A percentile compares a stretch with the other conserved stretches of the same genome.
These are phyloP conservation scores for Graphilbum fragrans DNA, from an alignment of 2,329 filamentous ascomycete genomes.

Conservation along the genomic window DNA sequence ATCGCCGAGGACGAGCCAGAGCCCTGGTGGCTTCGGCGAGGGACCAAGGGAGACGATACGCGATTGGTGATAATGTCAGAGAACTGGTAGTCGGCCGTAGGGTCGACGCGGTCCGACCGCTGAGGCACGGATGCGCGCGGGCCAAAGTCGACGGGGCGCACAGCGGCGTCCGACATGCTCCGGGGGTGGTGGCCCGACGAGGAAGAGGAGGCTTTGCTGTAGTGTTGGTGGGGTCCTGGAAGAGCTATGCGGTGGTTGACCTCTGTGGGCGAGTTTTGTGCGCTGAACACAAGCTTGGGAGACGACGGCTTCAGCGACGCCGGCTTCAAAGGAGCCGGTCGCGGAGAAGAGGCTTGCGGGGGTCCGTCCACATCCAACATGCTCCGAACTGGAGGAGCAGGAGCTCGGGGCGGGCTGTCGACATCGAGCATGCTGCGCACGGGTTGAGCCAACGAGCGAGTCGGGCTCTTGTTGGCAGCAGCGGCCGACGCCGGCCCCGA, in stretches of 20 bases:
- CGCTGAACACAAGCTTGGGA: slow-evolving; percentile 29
- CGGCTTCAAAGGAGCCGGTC: slow-evolving; percentile 13
- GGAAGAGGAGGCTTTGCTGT: too few relatives aligned
- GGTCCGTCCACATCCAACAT: slow-evolving; percentile 37
- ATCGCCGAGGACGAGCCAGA: background rate
- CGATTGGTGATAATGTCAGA: slow-evolving; percentile 42
- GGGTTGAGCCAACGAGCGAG: slow-evolving; percentile 38
- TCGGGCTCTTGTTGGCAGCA: background rate
- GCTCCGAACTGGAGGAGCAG: slow-evolving; percentile 30
- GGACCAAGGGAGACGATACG: slow-evolving; percentile 31
- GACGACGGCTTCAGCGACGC: slow-evolving; percentile 12
- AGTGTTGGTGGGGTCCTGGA: background rate
- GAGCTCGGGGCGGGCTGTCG: slow-evolving; percentile 24
- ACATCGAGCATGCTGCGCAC: slow-evolving; percentile 57
- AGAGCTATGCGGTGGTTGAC: slow-evolving; percentile 19
- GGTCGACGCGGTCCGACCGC: slow-evolving; percentile 21
- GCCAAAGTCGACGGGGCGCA: slow-evolving; percentile 34
- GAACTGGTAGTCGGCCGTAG: slow-evolving; percentile 48
- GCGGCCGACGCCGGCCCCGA: slow-evolving; percentile 18
- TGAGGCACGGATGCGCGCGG: too few relatives aligned
- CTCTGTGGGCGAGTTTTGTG: slow-evolving; percentile 33
- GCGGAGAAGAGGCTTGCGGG: too few relatives aligned
- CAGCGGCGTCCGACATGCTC: slow-evolving; percentile 42
- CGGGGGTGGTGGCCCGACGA: slow-evolving; percentile 24
- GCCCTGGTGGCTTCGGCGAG: slow-evolving; percentile 38